These are phyloP conservation scores for Dryas integrifolia DNA, from an alignment of 331 rosid genomes.

Conservation along the genomic window DNA sequence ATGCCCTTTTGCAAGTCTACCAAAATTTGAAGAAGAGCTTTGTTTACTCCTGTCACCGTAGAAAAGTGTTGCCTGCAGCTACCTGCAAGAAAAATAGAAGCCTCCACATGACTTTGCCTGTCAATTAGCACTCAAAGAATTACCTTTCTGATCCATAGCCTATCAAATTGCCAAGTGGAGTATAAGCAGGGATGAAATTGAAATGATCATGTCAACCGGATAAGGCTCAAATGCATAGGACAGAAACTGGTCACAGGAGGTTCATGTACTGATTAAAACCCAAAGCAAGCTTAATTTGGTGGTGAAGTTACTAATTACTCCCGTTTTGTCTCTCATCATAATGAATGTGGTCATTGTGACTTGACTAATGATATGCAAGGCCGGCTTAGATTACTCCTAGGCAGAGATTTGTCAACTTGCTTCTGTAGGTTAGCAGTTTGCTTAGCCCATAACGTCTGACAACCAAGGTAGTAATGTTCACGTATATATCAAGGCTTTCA, in stretches of 20 bases:
- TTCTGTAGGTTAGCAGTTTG: background rate
- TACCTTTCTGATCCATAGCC: background rate
- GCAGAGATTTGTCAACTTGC: slow-evolving; percentile 14
- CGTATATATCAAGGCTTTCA: background rate
- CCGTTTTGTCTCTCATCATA: background rate
- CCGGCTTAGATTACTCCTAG: slow-evolving; percentile 13
- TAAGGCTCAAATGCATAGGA: background rate
- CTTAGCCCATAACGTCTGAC: background rate
- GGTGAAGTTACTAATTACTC: too few relatives aligned
- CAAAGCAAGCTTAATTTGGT: too few relatives aligned
- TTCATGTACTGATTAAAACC: too few relatives aligned
- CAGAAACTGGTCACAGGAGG: background rate
- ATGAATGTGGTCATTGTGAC: background rate
- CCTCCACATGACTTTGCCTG: background rate
- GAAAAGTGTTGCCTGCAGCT: background rate
- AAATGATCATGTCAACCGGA: background rate
- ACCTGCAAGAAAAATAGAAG: background rate
- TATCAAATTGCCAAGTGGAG: slow-evolving; percentile 9
- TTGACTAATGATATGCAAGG: background rate
- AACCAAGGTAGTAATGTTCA: background rate
- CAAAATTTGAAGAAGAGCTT: background rate
- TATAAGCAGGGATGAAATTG: background rate
- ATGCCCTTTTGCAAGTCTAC: background rate
- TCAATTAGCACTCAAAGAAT: background rate
- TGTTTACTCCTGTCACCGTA: too few relatives aligned